Base-by-base conservation (phyloP, 257 asterid genomes). In the Pogostemon cablin region DNA sequence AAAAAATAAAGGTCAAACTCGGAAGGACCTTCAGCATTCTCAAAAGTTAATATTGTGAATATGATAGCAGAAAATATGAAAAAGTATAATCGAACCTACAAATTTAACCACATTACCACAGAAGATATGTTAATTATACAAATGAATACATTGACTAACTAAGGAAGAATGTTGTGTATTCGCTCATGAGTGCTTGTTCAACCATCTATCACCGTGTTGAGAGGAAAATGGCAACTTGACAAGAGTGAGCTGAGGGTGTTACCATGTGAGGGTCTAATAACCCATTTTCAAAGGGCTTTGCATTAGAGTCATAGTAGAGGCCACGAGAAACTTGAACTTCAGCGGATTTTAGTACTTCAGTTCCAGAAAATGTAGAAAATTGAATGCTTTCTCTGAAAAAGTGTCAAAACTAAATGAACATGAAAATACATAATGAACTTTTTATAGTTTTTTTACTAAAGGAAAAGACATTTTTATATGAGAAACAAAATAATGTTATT, bases 211-310 rank as follows among this genome's bases (percentile, higher is more conserved):
- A 9, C 7, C 47, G 6, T 53, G 10, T 32, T 35, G 5, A 15
- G 7, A 9, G 38, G 67, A 35, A 67, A 41, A 8, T 57, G 50
- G 67, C 15, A 62, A 66, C 25, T 34, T 59, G n/a, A 59, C 55
- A 72, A 52, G 35, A 62, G 65, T 72, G 48, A 39, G 52, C n/a
- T 15, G 15, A 15, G 15, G 50, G 32, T 5, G n/a, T 70, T 84
- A 93, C 99, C 97, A 93, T 89, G 80, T 63, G 96, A 57, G 86
- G 80, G 68, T 93, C 99, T 56, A 93, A 81, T 86, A 93, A 82
- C 54, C 99, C 99, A 65, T 79, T 74, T 11, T 37, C 82, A 25
- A 55, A 7, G 46, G 97, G 96, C 76, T 75, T 76, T 66, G 67
- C 78, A 39, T 0, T 20, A 2, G 49, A 4, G 41, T 93, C 92